Percentiles rank a stretch among this genome's conserved stretches.
phyloP scores from a whole-genome alignment of 1,284 basidiomycete species.

The Trichosporon faecale region DNA sequence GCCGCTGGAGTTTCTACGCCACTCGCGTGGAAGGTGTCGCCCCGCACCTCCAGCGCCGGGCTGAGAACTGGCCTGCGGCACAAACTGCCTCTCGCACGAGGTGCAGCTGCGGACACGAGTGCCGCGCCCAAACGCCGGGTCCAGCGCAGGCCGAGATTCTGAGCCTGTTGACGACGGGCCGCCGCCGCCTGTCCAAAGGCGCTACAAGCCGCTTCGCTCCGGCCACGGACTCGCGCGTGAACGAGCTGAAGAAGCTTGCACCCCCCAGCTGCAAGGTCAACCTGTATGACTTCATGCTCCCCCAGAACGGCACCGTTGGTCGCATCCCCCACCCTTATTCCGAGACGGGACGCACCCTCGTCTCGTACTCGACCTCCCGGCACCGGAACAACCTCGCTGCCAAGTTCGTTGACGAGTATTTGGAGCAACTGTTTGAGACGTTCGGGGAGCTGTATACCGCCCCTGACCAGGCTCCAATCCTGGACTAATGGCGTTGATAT shows the following conservation, averaged over 20 bases:
- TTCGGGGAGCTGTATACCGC: not conserved
- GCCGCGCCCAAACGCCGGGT: not conserved
- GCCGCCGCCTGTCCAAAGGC: not conserved
- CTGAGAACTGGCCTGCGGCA: not conserved
- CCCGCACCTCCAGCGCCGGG: not conserved
- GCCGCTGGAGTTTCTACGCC: too few relatives aligned
- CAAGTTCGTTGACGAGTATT: not conserved
- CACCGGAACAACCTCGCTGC: not conserved
- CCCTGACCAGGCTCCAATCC: not conserved
- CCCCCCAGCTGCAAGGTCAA: not conserved
- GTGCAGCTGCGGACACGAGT: not conserved
- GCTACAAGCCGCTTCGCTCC: not conserved
- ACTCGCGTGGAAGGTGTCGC: not conserved
- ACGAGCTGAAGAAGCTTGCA: not conserved
- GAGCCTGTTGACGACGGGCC: not conserved
- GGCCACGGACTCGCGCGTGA: not conserved
- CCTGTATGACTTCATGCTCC: conserved; percentile 3
- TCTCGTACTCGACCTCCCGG: not conserved
- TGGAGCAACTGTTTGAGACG: not conserved
- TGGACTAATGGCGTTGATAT: not conserved
- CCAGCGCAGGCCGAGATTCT: not conserved
- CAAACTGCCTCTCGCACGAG: not conserved
- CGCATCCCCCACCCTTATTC: not conserved
- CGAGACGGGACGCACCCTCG: not conserved
- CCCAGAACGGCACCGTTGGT: conserved; percentile 1